Evolutionary conservation across 2,329 filamentous ascomycete species (phyloP).

Genomic region (Paraphaeosphaeria sporulosa): DNA sequence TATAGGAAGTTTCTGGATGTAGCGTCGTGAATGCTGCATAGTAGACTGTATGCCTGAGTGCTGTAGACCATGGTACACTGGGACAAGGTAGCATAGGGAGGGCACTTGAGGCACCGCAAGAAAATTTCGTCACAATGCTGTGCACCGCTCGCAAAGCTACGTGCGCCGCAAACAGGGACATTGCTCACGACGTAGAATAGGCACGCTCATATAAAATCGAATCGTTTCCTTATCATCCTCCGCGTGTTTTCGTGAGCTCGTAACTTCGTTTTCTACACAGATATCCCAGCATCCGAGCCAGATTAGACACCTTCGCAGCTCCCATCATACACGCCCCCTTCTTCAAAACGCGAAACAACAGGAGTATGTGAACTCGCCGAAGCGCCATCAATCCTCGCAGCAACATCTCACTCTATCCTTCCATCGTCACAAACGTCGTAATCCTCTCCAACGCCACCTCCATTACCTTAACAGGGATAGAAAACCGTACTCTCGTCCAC

Average conservation of each 20-base stretch:
- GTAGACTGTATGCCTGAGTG: too few relatives aligned
- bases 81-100: too few relatives aligned
- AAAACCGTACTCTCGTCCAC: conserved; percentile 39
- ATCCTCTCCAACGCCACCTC: conserved; percentile 24
- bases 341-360: background rate
- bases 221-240: too few relatives aligned
- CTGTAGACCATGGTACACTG: too few relatives aligned
- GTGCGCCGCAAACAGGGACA: too few relatives aligned
- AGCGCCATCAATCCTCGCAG: background rate
- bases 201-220: too few relatives aligned
- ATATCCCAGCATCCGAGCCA: background rate
- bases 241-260: background rate
- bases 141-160: too few relatives aligned
- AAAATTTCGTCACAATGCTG: too few relatives aligned
- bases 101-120: too few relatives aligned
- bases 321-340: conserved; percentile 6
- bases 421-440: conserved; percentile 10
- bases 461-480: conserved; percentile 26
- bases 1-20: too few relatives aligned
- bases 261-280: background rate
- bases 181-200: too few relatives aligned
- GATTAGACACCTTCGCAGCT: conserved; percentile 10
- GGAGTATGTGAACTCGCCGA: background rate
- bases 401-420: background rate
- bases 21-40: too few relatives aligned